A percentile compares a stretch with the other conserved stretches of the same genome.
Evolutionary conservation across 2,329 filamentous ascomycete species (phyloP).

Genomic region (Huntiella decipiens): DNA sequence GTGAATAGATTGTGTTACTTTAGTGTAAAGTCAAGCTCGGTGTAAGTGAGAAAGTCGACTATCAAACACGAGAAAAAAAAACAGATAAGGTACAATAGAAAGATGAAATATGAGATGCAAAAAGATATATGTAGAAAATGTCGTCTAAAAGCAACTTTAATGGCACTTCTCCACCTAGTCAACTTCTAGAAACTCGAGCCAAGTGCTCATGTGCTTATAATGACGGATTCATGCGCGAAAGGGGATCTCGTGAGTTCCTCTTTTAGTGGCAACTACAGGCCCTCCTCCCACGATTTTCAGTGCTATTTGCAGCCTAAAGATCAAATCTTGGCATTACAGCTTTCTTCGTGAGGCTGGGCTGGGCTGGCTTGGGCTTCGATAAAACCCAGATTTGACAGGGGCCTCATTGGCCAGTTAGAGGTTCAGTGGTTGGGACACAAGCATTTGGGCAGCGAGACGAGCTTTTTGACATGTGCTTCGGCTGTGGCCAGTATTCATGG

Average conservation of each 20-base stretch:
- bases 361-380: background rate
- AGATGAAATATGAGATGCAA: background rate
- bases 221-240: slow-evolving; percentile 2
- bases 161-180: background rate
- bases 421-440: background rate
- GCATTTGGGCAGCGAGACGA: background rate
- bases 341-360: too few species aligned
- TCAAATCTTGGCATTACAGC: too few species aligned
- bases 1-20: background rate
- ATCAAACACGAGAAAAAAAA: background rate
- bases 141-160: background rate
- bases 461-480: background rate
- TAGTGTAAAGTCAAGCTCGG: background rate
- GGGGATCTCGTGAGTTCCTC: too few species aligned
- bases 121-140: background rate
- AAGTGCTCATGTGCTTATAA: slow-evolving; percentile 1
- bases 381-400: background rate
- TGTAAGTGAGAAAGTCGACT: background rate
- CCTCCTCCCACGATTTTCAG: too few species aligned
- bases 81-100: background rate
- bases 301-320: too few species aligned
- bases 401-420: background rate
- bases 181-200: background rate
- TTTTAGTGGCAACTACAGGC: too few species aligned
- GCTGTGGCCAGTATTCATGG: background rate